A percentile compares a stretch with the other conserved stretches of the same genome.
Conservation (phyloP, 2,329 filamentous ascomycete species). For the Penicillium sp. region DNA sequence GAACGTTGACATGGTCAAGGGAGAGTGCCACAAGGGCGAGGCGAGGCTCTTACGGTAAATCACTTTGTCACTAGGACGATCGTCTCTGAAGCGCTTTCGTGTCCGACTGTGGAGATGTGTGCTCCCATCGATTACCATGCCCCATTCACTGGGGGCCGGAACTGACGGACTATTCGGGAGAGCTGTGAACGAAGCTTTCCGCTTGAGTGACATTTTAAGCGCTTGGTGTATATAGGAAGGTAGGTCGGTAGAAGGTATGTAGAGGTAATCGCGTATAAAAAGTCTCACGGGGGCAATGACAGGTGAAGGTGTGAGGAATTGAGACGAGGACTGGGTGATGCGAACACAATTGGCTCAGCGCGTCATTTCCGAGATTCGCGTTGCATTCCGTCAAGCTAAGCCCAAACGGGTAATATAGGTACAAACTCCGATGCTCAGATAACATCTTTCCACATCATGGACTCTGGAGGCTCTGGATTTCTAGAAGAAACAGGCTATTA, state of each 20-base stretch:
- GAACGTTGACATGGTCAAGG: background rate
- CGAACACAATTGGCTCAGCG: conserved; percentile 20
- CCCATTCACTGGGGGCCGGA: conserved; percentile 25
- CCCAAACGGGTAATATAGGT: conserved; percentile 31
- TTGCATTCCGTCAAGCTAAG: conserved; percentile 30
- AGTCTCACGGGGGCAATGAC: background rate
- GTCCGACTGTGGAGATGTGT: conserved; percentile 57
- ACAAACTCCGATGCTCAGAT: conserved; percentile 19
- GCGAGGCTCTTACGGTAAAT: conserved; percentile 52
- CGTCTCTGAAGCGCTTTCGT: conserved; percentile 59
- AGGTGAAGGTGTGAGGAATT: conserved; percentile 4
- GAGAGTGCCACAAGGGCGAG: background rate
- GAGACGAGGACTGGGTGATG: background rate
- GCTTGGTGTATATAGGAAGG: background rate
- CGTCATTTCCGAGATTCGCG: conserved; percentile 22
- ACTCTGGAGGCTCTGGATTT: background rate
- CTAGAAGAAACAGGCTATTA: background rate
- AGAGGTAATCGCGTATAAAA: background rate
- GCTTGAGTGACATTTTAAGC: conserved; percentile 56
- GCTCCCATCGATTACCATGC: conserved; percentile 31
- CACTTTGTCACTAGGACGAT: conserved; percentile 56
- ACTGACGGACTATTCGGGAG: conserved; percentile 35
- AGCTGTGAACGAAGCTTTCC: conserved; percentile 56
- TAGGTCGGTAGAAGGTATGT: background rate
- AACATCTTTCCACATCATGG: background rate